Base-by-base conservation (phyloP, 768 basidiomycete species). In the Asterophora lycoperdoides region DNA sequence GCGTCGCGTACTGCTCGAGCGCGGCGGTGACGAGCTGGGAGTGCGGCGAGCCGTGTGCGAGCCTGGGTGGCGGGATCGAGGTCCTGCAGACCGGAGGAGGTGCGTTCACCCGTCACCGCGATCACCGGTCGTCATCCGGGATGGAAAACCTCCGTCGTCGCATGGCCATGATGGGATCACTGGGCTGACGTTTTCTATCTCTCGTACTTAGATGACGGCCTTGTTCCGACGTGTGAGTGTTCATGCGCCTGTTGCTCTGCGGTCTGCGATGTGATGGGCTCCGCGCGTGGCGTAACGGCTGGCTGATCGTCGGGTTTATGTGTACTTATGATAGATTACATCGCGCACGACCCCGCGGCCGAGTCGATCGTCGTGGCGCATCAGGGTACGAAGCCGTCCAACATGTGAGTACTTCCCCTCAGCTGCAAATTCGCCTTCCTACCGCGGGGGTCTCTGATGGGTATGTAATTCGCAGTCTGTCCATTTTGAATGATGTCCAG, bases 341-440 rank as follows among this genome's bases (percentile, higher is more conserved):
- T 74, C 37, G 73, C 70, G 1, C 64, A 68, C 54, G 68, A 73
- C 46, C 59, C 57, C 5, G 47, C 57, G 2, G 57, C 57, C 6
- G 47, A 68, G 23, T 64, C 60, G 19, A 60, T 75, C 47, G 66
- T 73, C 28, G 68, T 75, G 11, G 69, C 71, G 15, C 73, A 75
- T 47, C 61, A 74, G 44, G 73, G 72, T 14, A 74, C 73, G 9
- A 57, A 72, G 35, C 52, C 64, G 11, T 35, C 52, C 1, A 66
- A 64, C 42, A 44, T 68, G 70, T 68, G 28, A 19, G 57, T 60
- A 23, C 23, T 15, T 3, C n/a, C n/a, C n/a, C n/a, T n/a, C n/a
- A n/a, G n/a, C n/a, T n/a, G n/a, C n/a, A n/a, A n/a, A n/a, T n/a
- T n/a, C n/a, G n/a, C n/a, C n/a, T n/a, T n/a, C n/a, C n/a, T n/a